Conservation (phyloP, 306 rosid species). For the Rosa chinensis region DNA sequence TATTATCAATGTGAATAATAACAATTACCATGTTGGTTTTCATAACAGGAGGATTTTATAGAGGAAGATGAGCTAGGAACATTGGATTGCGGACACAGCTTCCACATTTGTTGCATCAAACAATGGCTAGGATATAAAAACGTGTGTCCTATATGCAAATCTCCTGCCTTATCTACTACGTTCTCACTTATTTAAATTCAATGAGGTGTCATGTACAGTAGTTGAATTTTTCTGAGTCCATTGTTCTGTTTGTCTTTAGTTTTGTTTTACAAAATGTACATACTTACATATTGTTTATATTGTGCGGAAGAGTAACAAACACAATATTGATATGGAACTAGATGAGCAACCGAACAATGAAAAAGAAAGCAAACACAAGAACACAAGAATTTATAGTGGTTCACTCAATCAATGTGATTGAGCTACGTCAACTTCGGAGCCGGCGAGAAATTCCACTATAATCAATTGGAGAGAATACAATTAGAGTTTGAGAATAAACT, state of each 20-base stretch:
- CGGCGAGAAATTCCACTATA: too few relatives aligned
- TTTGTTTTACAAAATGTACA: neutral
- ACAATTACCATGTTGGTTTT: neutral
- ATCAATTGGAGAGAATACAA: too few relatives aligned
- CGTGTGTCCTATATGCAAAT: slow-evolving; percentile 20
- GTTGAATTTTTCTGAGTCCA: neutral
- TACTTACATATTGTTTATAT: neutral
- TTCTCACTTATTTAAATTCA: neutral
- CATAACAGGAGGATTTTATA: slow-evolving; percentile 17
- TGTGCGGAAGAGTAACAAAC: too few relatives aligned
- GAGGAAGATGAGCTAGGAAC: slow-evolving; percentile 28
- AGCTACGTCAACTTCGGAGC: too few relatives aligned
- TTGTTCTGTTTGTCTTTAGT: neutral
- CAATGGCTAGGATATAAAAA: slow-evolving; percentile 31
- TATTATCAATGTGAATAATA: neutral
- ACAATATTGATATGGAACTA: too few relatives aligned
- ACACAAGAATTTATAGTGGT: too few relatives aligned
- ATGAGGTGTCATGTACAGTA: neutral
- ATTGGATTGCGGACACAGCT: slow-evolving; percentile 19
- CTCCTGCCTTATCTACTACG: slow-evolving; percentile 6
- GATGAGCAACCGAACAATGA: too few relatives aligned
- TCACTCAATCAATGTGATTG: too few relatives aligned
- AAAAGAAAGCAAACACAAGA: too few relatives aligned
- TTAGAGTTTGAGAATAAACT: too few relatives aligned
- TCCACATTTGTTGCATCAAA: slow-evolving; percentile 28